Evolutionary conservation across 768 basidiomycete genomes (phyloP), one percentile per base, ranked within the genome.

Genomic region (Phylloporus arenicola): DNA sequence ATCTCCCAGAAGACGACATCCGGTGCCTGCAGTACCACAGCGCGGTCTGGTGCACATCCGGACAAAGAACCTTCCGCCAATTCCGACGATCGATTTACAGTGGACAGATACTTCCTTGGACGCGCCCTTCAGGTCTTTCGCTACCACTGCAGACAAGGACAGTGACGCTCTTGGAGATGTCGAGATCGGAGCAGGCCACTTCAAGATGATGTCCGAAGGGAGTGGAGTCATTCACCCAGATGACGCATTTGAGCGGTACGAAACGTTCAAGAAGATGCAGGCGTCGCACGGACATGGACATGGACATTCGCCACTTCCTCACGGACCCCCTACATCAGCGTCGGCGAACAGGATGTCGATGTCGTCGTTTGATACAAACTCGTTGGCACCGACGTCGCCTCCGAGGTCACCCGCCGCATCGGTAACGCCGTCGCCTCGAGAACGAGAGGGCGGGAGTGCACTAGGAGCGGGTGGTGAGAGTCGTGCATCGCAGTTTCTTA

Each of bases 221-320:
- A 47, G 54, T 9, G n/a, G n/a, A n/a, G 30, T 57, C 30, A 4
- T 53, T 4, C 73, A 67, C 6, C 70, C 88, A 33, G 86, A 92
- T 58, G 92, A 95, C 64, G 93, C 93, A 0, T 95, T 86, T 64
- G 88, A 89, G 50, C 77, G 91, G 33, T 96, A 95, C 62, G 89
- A 94, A 64, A 74, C 83, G n/a, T 93, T 84, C 68, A 81, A 81
- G 61, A 80, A 81, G 60, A 70, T 68, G 39, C 75, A 77, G 46
- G 69, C 53, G 16, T 55, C 53, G n/a, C 54, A 58, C 6, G 43
- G 41, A 0, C 54, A 54, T n/a, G 47, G 47, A 1, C 62, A 4
- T 16, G 22, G 40, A 2, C 40, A 41, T 27, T 41, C 57, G 7
- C 43, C 50, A 1, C 22, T 25, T 30, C 42, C 52, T 0, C 49